These are phyloP conservation scores for Ceratobasidium sp. DNA, from an alignment of 1,284 basidiomycete species.

Conservation along the genomic window DNA sequence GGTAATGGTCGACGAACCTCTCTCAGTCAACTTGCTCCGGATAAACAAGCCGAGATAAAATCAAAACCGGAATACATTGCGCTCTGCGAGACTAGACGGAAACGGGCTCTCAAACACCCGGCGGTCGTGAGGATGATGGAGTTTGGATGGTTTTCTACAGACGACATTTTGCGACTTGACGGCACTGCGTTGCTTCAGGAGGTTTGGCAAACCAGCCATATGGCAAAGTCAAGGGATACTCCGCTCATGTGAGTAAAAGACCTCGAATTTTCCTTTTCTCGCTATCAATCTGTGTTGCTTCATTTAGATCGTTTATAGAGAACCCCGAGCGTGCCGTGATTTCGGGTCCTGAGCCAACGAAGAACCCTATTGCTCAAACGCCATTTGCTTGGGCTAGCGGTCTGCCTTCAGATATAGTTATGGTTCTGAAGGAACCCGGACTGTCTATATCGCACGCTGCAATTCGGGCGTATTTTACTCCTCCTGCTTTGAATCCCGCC, in stretches of 20 bases:
- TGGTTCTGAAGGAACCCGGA: too few species aligned
- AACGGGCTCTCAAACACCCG: conserved; percentile 9
- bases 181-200: conserved; percentile 9
- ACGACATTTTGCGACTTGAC: conserved; percentile 15
- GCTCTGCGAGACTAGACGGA: neutral
- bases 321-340: too few species aligned
- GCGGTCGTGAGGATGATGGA: conserved; percentile 13
- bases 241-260: neutral
- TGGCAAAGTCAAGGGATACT: neutral
- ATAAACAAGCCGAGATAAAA: neutral
- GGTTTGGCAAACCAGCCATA: neutral
- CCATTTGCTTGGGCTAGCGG: too few species aligned
- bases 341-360: too few species aligned
- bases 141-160: conserved; percentile 13
- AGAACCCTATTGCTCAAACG: too few species aligned
- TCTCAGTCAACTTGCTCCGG: neutral
- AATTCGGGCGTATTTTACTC: too few species aligned
- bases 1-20: too few species aligned
- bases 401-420: too few species aligned
- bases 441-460: too few species aligned
- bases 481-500: too few species aligned
- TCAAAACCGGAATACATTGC: conserved; percentile 1
- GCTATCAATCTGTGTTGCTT: neutral
- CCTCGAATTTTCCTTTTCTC: neutral
- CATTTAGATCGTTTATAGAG: too few species aligned